These are phyloP conservation scores for Aspergillus fructus DNA, from an alignment of 2,329 filamentous ascomycete species.

Conservation along the genomic window DNA sequence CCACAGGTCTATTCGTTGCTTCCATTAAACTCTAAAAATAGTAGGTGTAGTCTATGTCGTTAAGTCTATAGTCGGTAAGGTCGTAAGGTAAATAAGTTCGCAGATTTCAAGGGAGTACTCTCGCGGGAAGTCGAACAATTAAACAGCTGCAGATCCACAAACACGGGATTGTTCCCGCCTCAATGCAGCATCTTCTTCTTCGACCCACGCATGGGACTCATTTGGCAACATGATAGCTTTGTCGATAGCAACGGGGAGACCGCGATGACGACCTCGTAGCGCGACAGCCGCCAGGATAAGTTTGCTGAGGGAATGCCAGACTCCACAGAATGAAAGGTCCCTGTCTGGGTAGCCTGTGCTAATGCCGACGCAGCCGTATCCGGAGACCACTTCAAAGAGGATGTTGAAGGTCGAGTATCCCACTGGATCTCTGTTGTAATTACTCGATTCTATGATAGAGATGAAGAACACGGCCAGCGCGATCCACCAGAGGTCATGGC, in stretches of 20 bases:
- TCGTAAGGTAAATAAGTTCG: neutral
- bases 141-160: slow-evolving; percentile 9
- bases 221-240: slow-evolving; percentile 47
- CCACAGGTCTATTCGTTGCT: slow-evolving; percentile 2
- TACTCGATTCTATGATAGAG: slow-evolving; percentile 58
- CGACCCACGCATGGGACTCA: slow-evolving; percentile 41
- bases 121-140: neutral
- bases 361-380: slow-evolving; percentile 63
- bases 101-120: neutral
- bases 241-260: slow-evolving; percentile 57
- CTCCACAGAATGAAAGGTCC: slow-evolving; percentile 57
- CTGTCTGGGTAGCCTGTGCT: slow-evolving; percentile 56
- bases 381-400: slow-evolving; percentile 47
- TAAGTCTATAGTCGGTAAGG: slow-evolving; percentile 6
- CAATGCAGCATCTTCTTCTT: slow-evolving; percentile 42
- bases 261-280: slow-evolving; percentile 57
- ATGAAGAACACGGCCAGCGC: slow-evolving; percentile 61
- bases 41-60: neutral
- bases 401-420: slow-evolving; percentile 61
- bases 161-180: slow-evolving; percentile 28
- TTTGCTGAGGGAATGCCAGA: slow-evolving; percentile 57
- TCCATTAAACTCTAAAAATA: neutral
- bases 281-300: slow-evolving; percentile 59
- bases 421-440: slow-evolving; percentile 54
- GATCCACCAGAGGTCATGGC: slow-evolving; percentile 68